A percentile compares a stretch with the other conserved stretches of the same genome.
These are phyloP conservation scores for Citrus australasica DNA, from an alignment of 345 rosid species.

Conservation along the genomic window DNA sequence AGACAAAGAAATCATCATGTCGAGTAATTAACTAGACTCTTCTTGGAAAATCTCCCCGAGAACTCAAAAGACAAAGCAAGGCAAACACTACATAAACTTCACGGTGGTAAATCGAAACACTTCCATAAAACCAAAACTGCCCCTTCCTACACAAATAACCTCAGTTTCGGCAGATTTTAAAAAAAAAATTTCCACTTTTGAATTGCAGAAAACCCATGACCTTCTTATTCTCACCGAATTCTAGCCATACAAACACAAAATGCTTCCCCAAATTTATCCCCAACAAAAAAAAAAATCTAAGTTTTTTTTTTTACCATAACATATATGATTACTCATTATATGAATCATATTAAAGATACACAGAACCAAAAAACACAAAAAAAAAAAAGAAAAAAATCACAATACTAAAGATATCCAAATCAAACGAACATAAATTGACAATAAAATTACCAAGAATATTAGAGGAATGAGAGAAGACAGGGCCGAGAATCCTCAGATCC, in stretches of 20 bases:
- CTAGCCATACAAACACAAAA: not conserved
- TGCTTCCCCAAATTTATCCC: not conserved
- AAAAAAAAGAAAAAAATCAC: too few species aligned
- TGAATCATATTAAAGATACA: not conserved
- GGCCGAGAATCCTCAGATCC: constrained; percentile 93
- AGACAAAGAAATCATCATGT: not conserved
- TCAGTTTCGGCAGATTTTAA: not conserved
- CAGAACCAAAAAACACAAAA: not conserved
- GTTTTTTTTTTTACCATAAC: not conserved
- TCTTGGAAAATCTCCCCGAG: not conserved
- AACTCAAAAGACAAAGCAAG: not conserved
- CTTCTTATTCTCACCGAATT: not conserved
- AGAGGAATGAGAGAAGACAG: constrained; percentile 86
- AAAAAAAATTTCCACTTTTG: too few species aligned
- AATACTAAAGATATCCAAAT: too few species aligned
- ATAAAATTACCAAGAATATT: constrained; percentile 59
- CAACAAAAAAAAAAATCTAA: not conserved
- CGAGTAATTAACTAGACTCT: not conserved
- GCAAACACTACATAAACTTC: not conserved
- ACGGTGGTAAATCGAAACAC: not conserved
- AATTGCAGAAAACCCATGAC: too few species aligned
- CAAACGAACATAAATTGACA: not conserved
- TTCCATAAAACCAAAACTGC: not conserved
- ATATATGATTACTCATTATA: not conserved
- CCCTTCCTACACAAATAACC: not conserved